Percentiles rank a stretch among this genome's conserved stretches.
These are phyloP conservation scores for Vitis rotundifolia DNA, from an alignment of 164 flowering plant species.

Conservation along the genomic window DNA sequence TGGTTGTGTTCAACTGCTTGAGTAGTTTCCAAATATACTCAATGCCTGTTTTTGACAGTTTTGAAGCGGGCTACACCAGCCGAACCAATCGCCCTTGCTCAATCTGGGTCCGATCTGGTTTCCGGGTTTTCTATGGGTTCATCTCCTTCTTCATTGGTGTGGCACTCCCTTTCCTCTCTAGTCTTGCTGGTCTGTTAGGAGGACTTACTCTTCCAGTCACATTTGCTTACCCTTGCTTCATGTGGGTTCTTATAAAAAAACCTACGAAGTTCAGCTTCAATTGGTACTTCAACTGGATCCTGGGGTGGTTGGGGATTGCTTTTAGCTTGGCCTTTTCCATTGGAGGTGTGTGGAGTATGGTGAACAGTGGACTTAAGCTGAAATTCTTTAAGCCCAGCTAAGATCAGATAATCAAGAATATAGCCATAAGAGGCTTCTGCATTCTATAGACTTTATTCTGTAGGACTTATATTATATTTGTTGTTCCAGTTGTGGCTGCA, in stretches of 20 bases:
- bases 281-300: constrained; percentile 92
- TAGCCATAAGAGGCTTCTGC: background rate
- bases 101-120: constrained; percentile 91
- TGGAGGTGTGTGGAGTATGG: constrained; percentile 97
- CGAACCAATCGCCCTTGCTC: constrained; percentile 99
- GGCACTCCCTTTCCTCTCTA: constrained; percentile 95
- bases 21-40: constrained; percentile 99
- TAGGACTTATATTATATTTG: background rate
- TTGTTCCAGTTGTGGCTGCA: background rate
- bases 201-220: constrained; percentile 98
- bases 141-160: constrained; percentile 86
- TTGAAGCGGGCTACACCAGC: constrained; percentile 94
- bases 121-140: constrained; percentile 87
- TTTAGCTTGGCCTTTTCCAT: constrained; percentile 91
- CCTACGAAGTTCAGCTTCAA: constrained; percentile 79
- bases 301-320: constrained; percentile 87
- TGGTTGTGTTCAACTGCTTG: constrained; percentile 93
- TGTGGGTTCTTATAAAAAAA: constrained; percentile 94
- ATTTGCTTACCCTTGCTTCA: constrained; percentile 99
- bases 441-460: background rate
- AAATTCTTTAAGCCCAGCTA: constrained; percentile 75
- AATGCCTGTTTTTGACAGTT: constrained; percentile 98
- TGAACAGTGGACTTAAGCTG: constrained; percentile 77
- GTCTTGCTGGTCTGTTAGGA: constrained; percentile 90
- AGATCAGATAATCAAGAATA: constrained; percentile 4